Conservation (phyloP, 2,329 filamentous ascomycete species). For the Neonectria hederae region DNA sequence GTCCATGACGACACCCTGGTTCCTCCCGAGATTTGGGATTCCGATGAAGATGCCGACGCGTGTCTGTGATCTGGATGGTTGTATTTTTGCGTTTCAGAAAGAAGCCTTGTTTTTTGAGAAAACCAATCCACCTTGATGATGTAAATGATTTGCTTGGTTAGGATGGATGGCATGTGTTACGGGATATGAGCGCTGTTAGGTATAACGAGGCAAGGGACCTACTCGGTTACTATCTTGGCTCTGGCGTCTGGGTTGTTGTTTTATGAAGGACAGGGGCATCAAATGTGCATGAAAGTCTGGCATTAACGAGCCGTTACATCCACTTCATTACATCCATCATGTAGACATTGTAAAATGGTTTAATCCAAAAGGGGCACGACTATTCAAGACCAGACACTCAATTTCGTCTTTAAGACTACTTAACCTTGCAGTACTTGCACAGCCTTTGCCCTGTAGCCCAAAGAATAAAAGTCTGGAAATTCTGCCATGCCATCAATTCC, state of each 20-base stretch:
- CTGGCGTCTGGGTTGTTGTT: constrained; percentile 10
- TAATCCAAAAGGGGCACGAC: neutral
- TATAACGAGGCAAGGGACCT: too few species aligned
- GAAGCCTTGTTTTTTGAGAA: neutral
- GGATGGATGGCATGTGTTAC: neutral
- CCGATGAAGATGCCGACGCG: constrained; percentile 44
- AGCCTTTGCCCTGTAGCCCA: constrained; percentile 16
- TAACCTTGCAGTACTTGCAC: constrained; percentile 28
- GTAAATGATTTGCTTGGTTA: neutral
- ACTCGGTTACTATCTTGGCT: neutral
- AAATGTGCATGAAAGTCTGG: neutral
- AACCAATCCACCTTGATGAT: neutral
- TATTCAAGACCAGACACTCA: constrained; percentile 31
- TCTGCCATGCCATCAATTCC: constrained; percentile 29
- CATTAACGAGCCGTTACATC: neutral
- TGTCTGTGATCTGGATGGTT: constrained; percentile 25
- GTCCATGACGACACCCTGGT: constrained; percentile 48
- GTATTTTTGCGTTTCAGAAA: neutral
- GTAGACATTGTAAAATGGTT: neutral
- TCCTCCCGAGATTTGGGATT: constrained; percentile 51
- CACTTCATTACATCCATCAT: neutral
- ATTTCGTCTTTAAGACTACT: constrained; percentile 42
- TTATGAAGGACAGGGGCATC: neutral
- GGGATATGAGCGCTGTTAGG: neutral
- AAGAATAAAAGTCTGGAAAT: constrained; percentile 22